Conservation (phyloP, 2,329 filamentous ascomycete species). For the Leptographium lundbergii region DNA sequence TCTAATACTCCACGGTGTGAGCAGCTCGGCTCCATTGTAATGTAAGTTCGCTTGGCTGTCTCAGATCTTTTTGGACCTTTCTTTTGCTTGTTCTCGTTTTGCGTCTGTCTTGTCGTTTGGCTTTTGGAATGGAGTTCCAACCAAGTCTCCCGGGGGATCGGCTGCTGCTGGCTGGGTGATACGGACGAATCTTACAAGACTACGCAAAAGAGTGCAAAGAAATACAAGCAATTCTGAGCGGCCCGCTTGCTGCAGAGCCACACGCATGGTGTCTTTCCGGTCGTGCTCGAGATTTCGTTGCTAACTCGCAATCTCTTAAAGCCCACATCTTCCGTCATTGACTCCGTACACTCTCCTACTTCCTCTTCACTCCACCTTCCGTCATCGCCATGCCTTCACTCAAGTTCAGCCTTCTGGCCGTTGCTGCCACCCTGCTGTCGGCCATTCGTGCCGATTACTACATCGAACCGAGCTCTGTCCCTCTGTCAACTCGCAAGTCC, state of each 20-base stretch:
- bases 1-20: neutral
- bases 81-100: neutral
- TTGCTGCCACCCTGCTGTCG: slow-evolving; percentile 38
- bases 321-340: neutral
- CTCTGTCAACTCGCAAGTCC: slow-evolving; percentile 32
- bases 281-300: neutral
- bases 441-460: slow-evolving; percentile 42
- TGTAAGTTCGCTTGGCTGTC: neutral
- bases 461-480: slow-evolving; percentile 51
- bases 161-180: neutral
- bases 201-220: neutral
- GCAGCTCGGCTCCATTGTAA: neutral
- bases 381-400: slow-evolving; percentile 37
- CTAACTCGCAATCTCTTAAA: neutral
- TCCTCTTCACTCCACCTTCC: neutral
- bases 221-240: neutral
- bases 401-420: slow-evolving; percentile 38
- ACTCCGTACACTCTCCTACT: neutral
- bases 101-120: neutral
- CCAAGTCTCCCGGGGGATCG: neutral
- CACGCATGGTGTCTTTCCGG: neutral
- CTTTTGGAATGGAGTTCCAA: neutral
- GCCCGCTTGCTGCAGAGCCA: neutral
- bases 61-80: neutral
- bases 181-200: neutral